These are phyloP conservation scores for Arbutus unedo DNA, from an alignment of 148 eudicot genomes.

Conservation along the genomic window DNA sequence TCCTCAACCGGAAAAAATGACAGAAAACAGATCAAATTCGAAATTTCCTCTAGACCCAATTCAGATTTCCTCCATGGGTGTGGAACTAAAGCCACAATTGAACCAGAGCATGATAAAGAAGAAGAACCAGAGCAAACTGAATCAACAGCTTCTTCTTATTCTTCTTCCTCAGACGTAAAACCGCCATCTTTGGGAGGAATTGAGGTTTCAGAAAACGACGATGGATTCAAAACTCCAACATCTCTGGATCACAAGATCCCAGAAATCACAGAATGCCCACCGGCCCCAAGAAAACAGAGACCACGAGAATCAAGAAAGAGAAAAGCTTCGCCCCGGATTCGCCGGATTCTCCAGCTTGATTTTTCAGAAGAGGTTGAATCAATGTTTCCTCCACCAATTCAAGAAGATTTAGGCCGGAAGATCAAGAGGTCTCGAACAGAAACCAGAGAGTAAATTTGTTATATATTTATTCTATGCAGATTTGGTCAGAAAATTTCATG, in stretches of 20 bases:
- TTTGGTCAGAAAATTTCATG: background rate
- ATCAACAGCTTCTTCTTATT: background rate
- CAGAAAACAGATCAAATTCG: background rate
- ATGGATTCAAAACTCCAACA: slow-evolving; percentile 49
- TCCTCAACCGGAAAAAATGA: background rate
- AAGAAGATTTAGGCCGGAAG: slow-evolving; percentile 6
- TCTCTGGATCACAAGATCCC: slow-evolving; percentile 43
- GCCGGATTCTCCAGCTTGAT: slow-evolving; percentile 16
- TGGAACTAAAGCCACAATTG: background rate
- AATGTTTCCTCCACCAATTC: slow-evolving; percentile 17
- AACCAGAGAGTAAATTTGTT: background rate
- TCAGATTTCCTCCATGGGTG: background rate
- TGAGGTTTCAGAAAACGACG: background rate
- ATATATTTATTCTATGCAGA: background rate
- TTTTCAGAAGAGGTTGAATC: slow-evolving; percentile 26
- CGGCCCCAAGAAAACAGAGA: slow-evolving; percentile 36
- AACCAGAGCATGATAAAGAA: background rate
- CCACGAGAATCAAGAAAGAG: slow-evolving; percentile 19
- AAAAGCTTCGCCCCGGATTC: slow-evolving; percentile 10
- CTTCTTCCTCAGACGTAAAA: background rate
- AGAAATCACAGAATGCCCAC: slow-evolving; percentile 39
- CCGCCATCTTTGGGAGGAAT: background rate
- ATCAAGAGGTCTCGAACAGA: slow-evolving; percentile 31
- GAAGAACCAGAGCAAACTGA: background rate
- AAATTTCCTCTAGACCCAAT: slow-evolving; percentile 3